Evolutionary conservation across 139 green algal species (phyloP).

Genomic region (Chlorella sorokiniana): DNA sequence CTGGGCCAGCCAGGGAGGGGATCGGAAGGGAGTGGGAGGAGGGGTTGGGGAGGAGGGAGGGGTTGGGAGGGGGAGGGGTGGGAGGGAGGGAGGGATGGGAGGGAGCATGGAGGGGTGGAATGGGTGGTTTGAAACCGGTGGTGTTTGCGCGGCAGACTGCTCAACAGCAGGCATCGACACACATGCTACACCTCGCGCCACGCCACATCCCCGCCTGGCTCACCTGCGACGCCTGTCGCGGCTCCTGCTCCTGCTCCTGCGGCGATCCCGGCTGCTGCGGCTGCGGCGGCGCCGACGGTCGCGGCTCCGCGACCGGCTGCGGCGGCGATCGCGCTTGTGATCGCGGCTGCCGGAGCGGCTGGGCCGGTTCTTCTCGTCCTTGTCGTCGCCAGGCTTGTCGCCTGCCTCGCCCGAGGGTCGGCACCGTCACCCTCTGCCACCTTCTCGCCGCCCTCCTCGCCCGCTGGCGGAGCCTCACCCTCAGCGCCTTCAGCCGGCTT

Average conservation of each 20-base stretch:
- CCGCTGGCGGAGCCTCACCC: neutral
- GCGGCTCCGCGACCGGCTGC: constrained; percentile 10
- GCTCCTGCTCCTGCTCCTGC: neutral
- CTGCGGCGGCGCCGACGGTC: constrained; percentile 3
- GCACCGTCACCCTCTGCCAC: neutral
- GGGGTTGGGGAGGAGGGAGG: neutral
- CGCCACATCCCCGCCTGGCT: too few species aligned
- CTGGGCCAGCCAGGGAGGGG: too few species aligned
- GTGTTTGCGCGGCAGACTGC: too few species aligned
- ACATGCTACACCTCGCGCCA: too few species aligned
- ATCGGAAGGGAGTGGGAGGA: neutral
- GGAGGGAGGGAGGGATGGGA: neutral
- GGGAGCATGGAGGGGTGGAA: too few species aligned
- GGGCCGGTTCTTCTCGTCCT: neutral
- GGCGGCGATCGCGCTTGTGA: neutral
- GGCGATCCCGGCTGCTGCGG: neutral
- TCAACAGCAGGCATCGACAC: neutral
- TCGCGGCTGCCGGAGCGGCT: constrained; percentile 6
- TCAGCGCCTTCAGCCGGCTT: neutral
- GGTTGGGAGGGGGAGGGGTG: neutral
- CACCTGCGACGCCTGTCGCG: constrained; percentile 7
- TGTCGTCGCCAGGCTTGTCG: neutral
- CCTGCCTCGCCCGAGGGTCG: neutral
- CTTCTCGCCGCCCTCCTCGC: neutral
- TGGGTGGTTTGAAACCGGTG: too few species aligned